Base-by-base conservation (phyloP, 2,329 filamentous ascomycete genomes). In the Chaetomium strumarium region DNA sequence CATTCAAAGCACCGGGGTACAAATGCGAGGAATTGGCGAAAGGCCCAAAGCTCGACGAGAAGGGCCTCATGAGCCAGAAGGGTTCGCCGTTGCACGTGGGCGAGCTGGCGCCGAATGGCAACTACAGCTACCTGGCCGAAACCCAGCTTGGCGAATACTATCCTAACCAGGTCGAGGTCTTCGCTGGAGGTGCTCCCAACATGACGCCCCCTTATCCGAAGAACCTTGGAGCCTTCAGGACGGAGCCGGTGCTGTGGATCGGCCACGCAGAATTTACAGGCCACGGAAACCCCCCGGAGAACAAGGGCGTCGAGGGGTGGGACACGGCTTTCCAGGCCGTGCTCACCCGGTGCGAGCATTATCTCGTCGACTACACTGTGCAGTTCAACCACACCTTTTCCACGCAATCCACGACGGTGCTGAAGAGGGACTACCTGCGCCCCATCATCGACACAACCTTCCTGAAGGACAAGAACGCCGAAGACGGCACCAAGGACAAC, bases 181-280 rank as follows among this genome's bases (percentile, higher is more conserved):
- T 55, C 1, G 16, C 57, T 1, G 68, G 66, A 11, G 73, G 69
- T 36, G 62, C 68, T 24, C 65, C 63, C 1, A 60, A 36, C 13
- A 60, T 39, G 14, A 33, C 50, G 2, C 60, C 62, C 2, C 64
- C 63, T 0, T 68, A 60, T 36, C 68, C 66, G 1, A 52, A 58
- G 20, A 56, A 67, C n/a, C 59, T 72, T 2, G 71, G 71, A 1
- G 67, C 64, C 5, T 67, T 73, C 39, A 57, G 65, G 14, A 68
- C 66, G 1, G 70, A 72, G 50, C 70, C 71, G 0, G 58, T 69
- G n/a, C 51, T 73, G 11, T 72, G 69, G 67, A 58, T 72, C 20
- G 70, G 69, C 7, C 68, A 70, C 46, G 57, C 63, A 1, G 58
- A 61, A 6, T 52, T 60, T 17, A 65, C 52, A 3, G 42, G 63